Evolutionary conservation across 129 eudicot genomes (phyloP).

Genomic region (Flaveria trinervia): DNA sequence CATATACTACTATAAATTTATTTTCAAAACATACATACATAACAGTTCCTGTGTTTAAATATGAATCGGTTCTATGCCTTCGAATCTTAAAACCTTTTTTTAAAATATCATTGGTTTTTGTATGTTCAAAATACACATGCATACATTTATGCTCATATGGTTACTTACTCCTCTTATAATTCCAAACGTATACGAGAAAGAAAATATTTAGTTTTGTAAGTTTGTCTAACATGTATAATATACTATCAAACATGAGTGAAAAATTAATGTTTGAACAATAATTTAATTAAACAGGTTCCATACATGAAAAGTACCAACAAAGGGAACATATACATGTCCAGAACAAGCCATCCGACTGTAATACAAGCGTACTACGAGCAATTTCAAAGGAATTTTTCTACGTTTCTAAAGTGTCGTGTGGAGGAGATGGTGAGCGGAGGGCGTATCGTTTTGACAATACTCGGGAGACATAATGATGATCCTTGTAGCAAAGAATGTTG

Average conservation of each 20-base stretch:
- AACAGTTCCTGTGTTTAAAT: too few species aligned
- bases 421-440: conserved; percentile 62
- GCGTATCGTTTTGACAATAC: conserved; percentile 68
- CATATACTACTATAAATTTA: too few species aligned
- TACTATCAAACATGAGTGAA: neutral
- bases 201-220: too few species aligned
- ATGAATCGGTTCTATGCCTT: too few species aligned
- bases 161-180: too few species aligned
- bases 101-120: too few species aligned
- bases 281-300: conserved; percentile 50
- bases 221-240: too few species aligned
- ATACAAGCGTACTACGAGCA: conserved; percentile 61
- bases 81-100: too few species aligned
- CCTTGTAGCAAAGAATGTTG: conserved; percentile 60
- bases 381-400: conserved; percentile 54
- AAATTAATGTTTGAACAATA: neutral
- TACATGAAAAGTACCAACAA: conserved; percentile 47
- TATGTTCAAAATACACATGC: too few species aligned
- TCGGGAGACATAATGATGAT: conserved; percentile 59
- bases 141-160: too few species aligned
- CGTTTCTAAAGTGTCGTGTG: conserved; percentile 53
- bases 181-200: too few species aligned
- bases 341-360: conserved; percentile 60
- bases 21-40: too few species aligned
- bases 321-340: conserved; percentile 58